Base-by-base conservation (phyloP, 2,329 filamentous ascomycete genomes). In the Byssochlamys sp. region DNA sequence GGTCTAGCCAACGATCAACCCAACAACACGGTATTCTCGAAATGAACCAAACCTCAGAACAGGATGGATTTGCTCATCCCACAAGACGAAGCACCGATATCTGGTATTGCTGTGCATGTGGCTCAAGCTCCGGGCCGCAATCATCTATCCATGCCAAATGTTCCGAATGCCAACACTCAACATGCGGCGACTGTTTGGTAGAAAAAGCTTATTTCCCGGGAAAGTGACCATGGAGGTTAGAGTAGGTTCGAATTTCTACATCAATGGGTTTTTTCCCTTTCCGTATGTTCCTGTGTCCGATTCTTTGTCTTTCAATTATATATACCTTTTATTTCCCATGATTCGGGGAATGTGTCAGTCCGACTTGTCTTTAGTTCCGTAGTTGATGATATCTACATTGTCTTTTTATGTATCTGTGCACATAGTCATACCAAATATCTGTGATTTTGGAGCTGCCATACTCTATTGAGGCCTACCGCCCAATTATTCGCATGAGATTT, bases 101-200 rank as follows among this genome's bases (percentile, higher is more conserved):
- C 4, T 61, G 59, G 57, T 31, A n/a, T 35, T 62, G 59, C 48
- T 61, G 56, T n/a, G 61, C 53, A 24, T 50, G 19, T 39, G 4
- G 14, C 9, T 29, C 28, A 6, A 12, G 11, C 11, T 25, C 55
- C 6, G 61, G 61, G 6, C 57, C 59, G 29, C 53, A 61, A 35
- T 59, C 58, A 4, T 59, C 57, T 11, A 27, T 58, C 5, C 45
- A 57, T 45, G 14, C 48, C 2, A 54, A 56, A 11, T 61, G 57
- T 28, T 33, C 57, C 9, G 57, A 52, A 27, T 62, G 59, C 39
- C 51, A 57, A 24, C 45, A 55, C 11, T 14, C 27, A 25, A 57
- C 51, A 31, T 61, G 61, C 51, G 11, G 19, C 27, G 31, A 52
- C 12, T 61, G 56, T 31, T 33, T 2, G 19, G 56, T 58, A 27